Conservation (phyloP, 2,329 filamentous ascomycete species). For the Fusarium sp. region DNA sequence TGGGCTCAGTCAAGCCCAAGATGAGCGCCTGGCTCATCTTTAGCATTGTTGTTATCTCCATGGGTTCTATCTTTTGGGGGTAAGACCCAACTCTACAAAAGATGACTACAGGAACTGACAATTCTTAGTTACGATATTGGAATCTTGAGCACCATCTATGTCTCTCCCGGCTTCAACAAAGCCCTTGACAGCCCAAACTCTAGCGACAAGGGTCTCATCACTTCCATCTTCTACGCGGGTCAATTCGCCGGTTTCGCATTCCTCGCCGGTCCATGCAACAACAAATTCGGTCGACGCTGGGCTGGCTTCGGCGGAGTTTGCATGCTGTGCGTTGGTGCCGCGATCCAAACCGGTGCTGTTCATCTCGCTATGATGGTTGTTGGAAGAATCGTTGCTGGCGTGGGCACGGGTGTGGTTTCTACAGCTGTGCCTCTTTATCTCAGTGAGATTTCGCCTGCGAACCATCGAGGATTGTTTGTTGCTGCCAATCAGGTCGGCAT, state of each 20-base stretch:
- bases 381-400: constrained; percentile 20
- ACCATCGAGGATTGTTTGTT: constrained; percentile 23
- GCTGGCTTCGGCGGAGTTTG: constrained; percentile 14
- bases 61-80: constrained; percentile 30
- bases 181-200: constrained; percentile 8
- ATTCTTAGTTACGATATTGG: constrained; percentile 15
- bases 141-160: constrained; percentile 24
- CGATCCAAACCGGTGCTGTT: constrained; percentile 24
- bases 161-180: constrained; percentile 22
- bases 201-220: constrained; percentile 23
- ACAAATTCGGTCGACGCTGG: constrained; percentile 15
- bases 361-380: constrained; percentile 26
- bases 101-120: neutral
- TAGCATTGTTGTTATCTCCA: constrained; percentile 20
- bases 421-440: constrained; percentile 19
- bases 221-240: constrained; percentile 19
- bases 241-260: constrained; percentile 19
- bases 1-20: constrained; percentile 14
- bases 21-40: constrained; percentile 26
- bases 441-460: constrained; percentile 22
- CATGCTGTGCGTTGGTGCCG: constrained; percentile 18
- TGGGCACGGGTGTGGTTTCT: constrained; percentile 18
- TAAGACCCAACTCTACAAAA: neutral
- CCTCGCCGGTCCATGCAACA: constrained; percentile 12
- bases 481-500: constrained; percentile 25